These are phyloP conservation scores for Neurospora sp. DNA, from an alignment of 495 filamentous ascomycete species.

Conservation along the genomic window DNA sequence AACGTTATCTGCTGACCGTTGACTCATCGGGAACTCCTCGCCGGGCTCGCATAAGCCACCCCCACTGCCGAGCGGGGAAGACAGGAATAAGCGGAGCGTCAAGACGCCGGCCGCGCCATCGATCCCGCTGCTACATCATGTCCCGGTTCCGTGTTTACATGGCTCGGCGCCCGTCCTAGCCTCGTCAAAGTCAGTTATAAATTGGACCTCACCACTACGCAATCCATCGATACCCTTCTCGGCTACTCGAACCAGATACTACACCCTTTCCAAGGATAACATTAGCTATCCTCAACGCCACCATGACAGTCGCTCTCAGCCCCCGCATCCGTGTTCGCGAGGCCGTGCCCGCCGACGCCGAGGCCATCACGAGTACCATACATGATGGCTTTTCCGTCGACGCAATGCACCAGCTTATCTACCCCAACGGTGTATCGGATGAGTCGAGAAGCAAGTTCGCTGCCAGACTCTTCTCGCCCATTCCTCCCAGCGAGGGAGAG, in stretches of 20 bases:
- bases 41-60: background rate
- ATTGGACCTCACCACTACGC: background rate
- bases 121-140: background rate
- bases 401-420: slow-evolving; percentile 18
- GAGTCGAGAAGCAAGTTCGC: slow-evolving; percentile 7
- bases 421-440: slow-evolving; percentile 10
- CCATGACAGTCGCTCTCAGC: slow-evolving; percentile 8
- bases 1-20: background rate
- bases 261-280: background rate
- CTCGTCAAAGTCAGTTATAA: background rate
- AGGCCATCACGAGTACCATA: slow-evolving; percentile 10
- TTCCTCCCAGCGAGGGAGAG: slow-evolving; percentile 2
- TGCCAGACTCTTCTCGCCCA: slow-evolving; percentile 1
- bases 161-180: background rate
- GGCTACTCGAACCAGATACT: background rate
- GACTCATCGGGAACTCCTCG: background rate
- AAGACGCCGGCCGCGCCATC: background rate
- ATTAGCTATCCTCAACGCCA: background rate
- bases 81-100: background rate
- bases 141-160: background rate
- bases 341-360: slow-evolving; percentile 13
- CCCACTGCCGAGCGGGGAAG: background rate
- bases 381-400: slow-evolving; percentile 13
- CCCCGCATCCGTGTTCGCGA: slow-evolving; percentile 18
- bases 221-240: background rate